phyloP scores from a whole-genome alignment of 768 basidiomycete genomes.

The Xanthoconium purpureum region DNA sequence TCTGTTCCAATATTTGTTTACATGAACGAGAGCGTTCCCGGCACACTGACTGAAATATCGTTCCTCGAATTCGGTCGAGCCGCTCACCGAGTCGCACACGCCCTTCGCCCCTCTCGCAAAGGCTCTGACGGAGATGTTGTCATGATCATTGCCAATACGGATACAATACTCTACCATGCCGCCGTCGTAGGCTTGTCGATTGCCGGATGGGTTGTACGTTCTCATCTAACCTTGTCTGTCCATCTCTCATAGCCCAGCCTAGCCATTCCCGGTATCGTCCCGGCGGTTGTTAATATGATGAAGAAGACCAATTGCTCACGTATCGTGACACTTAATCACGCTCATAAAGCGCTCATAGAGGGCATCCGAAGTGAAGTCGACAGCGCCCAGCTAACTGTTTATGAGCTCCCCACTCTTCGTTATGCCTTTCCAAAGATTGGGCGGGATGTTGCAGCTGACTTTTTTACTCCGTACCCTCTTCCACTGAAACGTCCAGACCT shows the following conservation, averaged over 20 bases:
- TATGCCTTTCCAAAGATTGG: conserved; percentile 43
- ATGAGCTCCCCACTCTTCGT: conserved; percentile 19
- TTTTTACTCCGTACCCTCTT: conserved; percentile 18
- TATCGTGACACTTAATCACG: conserved; percentile 19
- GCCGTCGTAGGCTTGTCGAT: conserved; percentile 35
- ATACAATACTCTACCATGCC: conserved; percentile 37
- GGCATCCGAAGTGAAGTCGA: not conserved
- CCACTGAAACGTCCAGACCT: conserved; percentile 13
- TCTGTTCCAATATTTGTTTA: conserved; percentile 21
- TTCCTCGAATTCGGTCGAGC: conserved; percentile 30
- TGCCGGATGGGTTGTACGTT: conserved; percentile 36
- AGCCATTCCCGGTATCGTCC: conserved; percentile 38
- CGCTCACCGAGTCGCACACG: conserved; percentile 37
- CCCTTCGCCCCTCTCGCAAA: conserved; percentile 34
- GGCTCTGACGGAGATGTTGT: conserved; percentile 21
- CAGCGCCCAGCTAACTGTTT: conserved; percentile 2
- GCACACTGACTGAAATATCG: conserved; percentile 19
- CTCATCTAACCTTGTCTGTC: conserved; percentile 26
- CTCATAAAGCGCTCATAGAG: conserved; percentile 17
- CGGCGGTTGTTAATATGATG: conserved; percentile 32
- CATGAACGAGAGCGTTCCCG: conserved; percentile 7
- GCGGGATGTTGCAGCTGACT: conserved; percentile 22
- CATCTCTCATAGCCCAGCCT: conserved; percentile 17
- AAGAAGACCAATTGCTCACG: conserved; percentile 16
- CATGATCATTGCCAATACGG: conserved; percentile 26